Conservation (phyloP, 2,329 filamentous ascomycete genomes). For the Coniochaeta sp. region DNA sequence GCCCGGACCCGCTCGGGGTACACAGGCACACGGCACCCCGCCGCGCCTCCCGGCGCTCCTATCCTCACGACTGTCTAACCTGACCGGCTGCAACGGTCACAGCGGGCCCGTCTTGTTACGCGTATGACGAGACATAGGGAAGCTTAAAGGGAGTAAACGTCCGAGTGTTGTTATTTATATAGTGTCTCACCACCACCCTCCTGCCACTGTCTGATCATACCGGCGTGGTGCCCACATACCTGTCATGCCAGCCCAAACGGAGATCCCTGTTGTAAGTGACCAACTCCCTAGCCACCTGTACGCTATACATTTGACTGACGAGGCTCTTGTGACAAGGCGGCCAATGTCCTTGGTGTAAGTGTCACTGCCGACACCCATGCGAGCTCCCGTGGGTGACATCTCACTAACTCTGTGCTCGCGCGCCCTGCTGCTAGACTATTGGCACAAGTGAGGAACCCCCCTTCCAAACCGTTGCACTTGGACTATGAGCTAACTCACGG, state of each 20-base stretch:
- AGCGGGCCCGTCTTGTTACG: background rate
- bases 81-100: no score
- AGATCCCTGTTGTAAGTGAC: slow-evolving; percentile 19
- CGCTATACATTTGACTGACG: slow-evolving; percentile 1
- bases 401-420: background rate
- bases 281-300: background rate
- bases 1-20: background rate
- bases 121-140: background rate
- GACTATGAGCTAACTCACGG: background rate
- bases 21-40: background rate
- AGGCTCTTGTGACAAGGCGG: slow-evolving; percentile 15
- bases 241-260: slow-evolving; percentile 19
- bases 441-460: slow-evolving; percentile 17
- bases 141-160: background rate
- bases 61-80: background rate
- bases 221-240: background rate
- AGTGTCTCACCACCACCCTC: background rate
- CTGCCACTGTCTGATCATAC: background rate
- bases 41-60: background rate
- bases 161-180: background rate
- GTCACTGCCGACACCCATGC: background rate
- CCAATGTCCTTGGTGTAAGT: slow-evolving; percentile 32
- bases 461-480: background rate
- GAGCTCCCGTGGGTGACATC: background rate
- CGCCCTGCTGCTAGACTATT: slow-evolving; percentile 15